phyloP scores from a whole-genome alignment of 2,329 filamentous ascomycete species.

The Aspergillus japonicus region DNA sequence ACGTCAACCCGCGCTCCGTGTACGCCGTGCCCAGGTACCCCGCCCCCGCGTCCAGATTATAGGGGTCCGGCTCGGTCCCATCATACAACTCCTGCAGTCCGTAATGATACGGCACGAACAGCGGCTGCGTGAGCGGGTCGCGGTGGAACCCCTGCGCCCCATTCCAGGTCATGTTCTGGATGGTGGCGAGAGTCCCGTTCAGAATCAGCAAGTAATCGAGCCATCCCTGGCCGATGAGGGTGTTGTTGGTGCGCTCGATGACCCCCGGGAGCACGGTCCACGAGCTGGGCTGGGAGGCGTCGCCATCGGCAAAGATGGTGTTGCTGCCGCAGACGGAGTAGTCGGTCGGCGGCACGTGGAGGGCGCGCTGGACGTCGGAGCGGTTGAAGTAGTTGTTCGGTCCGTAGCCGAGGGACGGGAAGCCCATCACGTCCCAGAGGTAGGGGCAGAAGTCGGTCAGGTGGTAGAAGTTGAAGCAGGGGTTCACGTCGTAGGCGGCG shows the following conservation, averaged over 20 bases:
- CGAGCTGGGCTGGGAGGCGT: conserved; percentile 46
- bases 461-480: conserved; percentile 76
- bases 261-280: conserved; percentile 59
- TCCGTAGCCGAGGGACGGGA: conserved; percentile 65
- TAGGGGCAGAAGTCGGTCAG: conserved; percentile 70
- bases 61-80: conserved; percentile 44
- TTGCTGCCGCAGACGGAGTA: conserved; percentile 45
- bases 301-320: conserved; percentile 45
- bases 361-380: conserved; percentile 64
- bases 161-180: conserved; percentile 81
- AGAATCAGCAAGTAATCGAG: conserved; percentile 67
- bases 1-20: conserved; percentile 74
- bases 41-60: conserved; percentile 49
- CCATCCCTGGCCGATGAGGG: conserved; percentile 70
- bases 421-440: conserved; percentile 65
- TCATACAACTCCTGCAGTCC: conserved; percentile 29
- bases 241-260: conserved; percentile 70
- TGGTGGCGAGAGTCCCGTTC: conserved; percentile 68
- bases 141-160: conserved; percentile 68
- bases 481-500: conserved; percentile 61
- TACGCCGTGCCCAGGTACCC: conserved; percentile 70
- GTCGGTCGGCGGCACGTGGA: conserved; percentile 54
- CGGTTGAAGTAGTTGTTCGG: conserved; percentile 67
- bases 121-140: conserved; percentile 57
- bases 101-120: conserved; percentile 67